Conservation (phyloP, 768 basidiomycete species). For the Suillus sp. region DNA sequence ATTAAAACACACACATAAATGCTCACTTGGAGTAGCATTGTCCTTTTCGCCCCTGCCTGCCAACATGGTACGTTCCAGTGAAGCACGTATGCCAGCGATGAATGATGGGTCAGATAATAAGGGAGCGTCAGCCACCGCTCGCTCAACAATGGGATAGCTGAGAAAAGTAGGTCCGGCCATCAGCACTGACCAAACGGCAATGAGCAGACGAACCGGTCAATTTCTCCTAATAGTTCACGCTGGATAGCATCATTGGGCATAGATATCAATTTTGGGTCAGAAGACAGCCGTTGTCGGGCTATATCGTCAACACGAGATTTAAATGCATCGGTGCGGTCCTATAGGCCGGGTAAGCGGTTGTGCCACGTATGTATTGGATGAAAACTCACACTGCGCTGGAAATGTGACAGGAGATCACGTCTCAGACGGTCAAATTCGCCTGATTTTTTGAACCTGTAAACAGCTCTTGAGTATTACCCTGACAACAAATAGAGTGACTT, state of each 20-base stretch:
- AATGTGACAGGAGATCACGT: slow-evolving; percentile 61
- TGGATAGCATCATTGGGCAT: slow-evolving; percentile 54
- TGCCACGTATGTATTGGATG: slow-evolving; percentile 8
- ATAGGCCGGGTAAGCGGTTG: slow-evolving; percentile 11
- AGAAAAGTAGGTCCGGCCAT: not conserved
- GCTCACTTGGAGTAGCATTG: slow-evolving; percentile 8
- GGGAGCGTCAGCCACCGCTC: slow-evolving; percentile 54
- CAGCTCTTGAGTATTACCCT: not conserved
- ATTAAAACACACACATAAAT: slow-evolving; percentile 14
- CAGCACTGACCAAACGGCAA: slow-evolving; percentile 1
- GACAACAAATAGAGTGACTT: slow-evolving; percentile 18
- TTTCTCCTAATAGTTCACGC: slow-evolving; percentile 68
- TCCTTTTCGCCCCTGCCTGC: slow-evolving; percentile 34
- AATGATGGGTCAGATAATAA: slow-evolving; percentile 52
- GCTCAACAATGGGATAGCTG: slow-evolving; percentile 69
- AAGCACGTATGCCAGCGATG: slow-evolving; percentile 42
- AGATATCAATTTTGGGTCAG: slow-evolving; percentile 55
- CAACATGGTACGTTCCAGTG: slow-evolving; percentile 47
- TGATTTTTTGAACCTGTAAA: slow-evolving; percentile 74
- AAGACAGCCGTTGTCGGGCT: slow-evolving; percentile 53
- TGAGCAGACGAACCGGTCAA: slow-evolving; percentile 56
- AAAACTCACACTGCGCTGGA: slow-evolving; percentile 59
- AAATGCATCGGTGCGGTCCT: slow-evolving; percentile 57
- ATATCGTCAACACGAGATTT: slow-evolving; percentile 64
- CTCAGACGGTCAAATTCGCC: slow-evolving; percentile 77